Evolutionary conservation across 441 rosid genomes (phyloP), one percentile per base, ranked within the genome.

Genomic region (Sinapis alba): DNA sequence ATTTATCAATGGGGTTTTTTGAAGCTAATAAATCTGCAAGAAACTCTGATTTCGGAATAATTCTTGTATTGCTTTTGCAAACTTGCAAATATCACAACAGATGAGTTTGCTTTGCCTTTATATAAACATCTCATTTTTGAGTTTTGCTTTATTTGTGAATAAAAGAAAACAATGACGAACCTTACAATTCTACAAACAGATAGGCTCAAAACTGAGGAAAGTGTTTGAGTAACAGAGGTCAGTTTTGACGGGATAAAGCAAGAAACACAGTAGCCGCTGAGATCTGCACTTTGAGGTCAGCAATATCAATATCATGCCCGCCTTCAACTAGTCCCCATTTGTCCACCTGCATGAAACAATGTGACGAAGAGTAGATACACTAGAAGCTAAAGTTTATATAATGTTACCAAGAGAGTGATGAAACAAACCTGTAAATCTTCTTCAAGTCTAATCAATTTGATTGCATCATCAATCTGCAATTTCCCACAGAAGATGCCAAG

Each of bases 281-380:
- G 68, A 96, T 86, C 80, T 92, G 97, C 61, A 92, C 98, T 88
- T 76, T 90, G 10, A 96, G 90, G 87, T 93, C 99, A 26, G 98
- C 98, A 57, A 96, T 82, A 81, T 96, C 98, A 53, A 96, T 58
- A 75, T 96, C 98, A 13, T 92, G 98, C 26, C 98, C 98, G 2
- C 98, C 99, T 86, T 93, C 98, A 11, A 93, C 99, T 59, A 96
- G 81, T 64, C 99, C 99, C 98, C 98, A 96, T 74, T 68, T 89
- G 71, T 85, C 92, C 70, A 93, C 95, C 99, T 95, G 83, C 81
- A 81, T 19, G 4, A 68, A 47, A 16, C 38, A 38, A 64, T 26
- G n/a, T 10, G 19, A 62, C 41, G 3, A 74, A 8, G 60, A 64
- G 69, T 32, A 70, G 82, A 20, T 51, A 16, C 51, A 36, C 19